A percentile compares a stretch with the other conserved stretches of the same genome.
Conservation (phyloP, 805 yeast species). For the Hanseniaspora meyeri region DNA sequence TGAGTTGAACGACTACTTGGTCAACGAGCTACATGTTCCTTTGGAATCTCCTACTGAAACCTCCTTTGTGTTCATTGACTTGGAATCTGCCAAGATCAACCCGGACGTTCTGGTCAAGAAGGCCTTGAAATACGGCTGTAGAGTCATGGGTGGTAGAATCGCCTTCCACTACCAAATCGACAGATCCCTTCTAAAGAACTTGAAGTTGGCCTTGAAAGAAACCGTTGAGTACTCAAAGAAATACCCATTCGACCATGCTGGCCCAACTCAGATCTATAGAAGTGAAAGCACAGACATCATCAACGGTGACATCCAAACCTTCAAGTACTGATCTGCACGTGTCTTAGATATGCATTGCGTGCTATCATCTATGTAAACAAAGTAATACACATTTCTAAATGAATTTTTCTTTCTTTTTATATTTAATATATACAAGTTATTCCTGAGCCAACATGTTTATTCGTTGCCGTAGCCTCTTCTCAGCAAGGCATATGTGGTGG, state of each 20-base stretch:
- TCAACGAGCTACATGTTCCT: slow-evolving; percentile 40
- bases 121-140: slow-evolving; percentile 48
- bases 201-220: slow-evolving; percentile 48
- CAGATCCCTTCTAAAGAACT: slow-evolving; percentile 40
- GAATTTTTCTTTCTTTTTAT: background rate
- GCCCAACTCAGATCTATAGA: slow-evolving; percentile 38
- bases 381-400: background rate
- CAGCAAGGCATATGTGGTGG: slow-evolving; percentile 3
- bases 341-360: too few species aligned
- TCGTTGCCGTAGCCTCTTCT: slow-evolving; percentile 11
- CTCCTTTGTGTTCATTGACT: slow-evolving; percentile 69
- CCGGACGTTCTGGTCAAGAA: slow-evolving; percentile 40
- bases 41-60: slow-evolving; percentile 71
- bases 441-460: background rate
- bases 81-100: slow-evolving; percentile 41
- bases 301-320: slow-evolving; percentile 26
- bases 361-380: too few species aligned
- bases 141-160: slow-evolving; percentile 58
- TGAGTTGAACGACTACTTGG: slow-evolving; percentile 38
- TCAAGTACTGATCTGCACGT: slow-evolving; percentile 20
- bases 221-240: slow-evolving; percentile 41
- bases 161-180: slow-evolving; percentile 68
- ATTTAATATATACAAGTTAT: background rate
- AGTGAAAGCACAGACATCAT: slow-evolving; percentile 29
- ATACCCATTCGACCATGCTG: slow-evolving; percentile 41